Percentiles rank a stretch among this genome's conserved stretches.
phyloP scores from a whole-genome alignment of 2,329 filamentous ascomycete species.

The Amphichorda felina region DNA sequence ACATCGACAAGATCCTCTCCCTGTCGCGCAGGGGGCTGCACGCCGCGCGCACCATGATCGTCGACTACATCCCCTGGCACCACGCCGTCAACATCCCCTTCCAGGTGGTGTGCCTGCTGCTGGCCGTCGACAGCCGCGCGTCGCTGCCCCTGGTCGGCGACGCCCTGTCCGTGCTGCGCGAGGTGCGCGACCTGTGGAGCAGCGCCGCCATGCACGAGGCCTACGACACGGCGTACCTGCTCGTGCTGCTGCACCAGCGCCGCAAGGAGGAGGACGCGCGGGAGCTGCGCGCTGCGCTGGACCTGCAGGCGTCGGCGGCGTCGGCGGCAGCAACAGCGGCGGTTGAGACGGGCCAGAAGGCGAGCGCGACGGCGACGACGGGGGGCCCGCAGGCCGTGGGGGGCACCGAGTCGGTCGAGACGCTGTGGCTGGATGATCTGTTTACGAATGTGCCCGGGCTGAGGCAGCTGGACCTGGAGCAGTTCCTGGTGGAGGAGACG shows the following conservation, averaged over 20 bases:
- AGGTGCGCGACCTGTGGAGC: slow-evolving; percentile 28
- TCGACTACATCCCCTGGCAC: slow-evolving; percentile 47
- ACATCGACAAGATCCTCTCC: slow-evolving; percentile 33
- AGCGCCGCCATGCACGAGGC: slow-evolving; percentile 39
- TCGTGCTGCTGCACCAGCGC: slow-evolving; percentile 38
- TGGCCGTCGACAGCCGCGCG: slow-evolving; percentile 40
- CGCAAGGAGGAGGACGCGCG: slow-evolving; percentile 23
- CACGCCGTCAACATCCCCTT: slow-evolving; percentile 49
- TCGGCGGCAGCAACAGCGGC: too few species aligned
- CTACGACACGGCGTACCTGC: slow-evolving; percentile 38
- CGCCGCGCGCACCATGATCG: slow-evolving; percentile 33
- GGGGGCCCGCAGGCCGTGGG: too few species aligned
- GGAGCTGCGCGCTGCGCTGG: slow-evolving; percentile 2
- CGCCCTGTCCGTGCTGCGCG: slow-evolving; percentile 34
- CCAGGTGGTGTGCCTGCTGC: slow-evolving; percentile 41
- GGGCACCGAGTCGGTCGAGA: slow-evolving; percentile 1
- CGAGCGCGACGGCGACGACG: too few species aligned
- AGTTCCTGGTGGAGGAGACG: slow-evolving; percentile 1
- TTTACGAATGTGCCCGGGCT: slow-evolving; percentile 2
- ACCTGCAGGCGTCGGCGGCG: neutral
- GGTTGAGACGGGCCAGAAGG: too few species aligned
- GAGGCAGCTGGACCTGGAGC: slow-evolving; percentile 2
- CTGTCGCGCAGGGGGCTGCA: slow-evolving; percentile 31
- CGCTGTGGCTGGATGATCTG: slow-evolving; percentile 2
- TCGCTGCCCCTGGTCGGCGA: slow-evolving; percentile 34